phyloP scores from a whole-genome alignment of 495 filamentous ascomycete species.

The Bryoglossum gracile region DNA sequence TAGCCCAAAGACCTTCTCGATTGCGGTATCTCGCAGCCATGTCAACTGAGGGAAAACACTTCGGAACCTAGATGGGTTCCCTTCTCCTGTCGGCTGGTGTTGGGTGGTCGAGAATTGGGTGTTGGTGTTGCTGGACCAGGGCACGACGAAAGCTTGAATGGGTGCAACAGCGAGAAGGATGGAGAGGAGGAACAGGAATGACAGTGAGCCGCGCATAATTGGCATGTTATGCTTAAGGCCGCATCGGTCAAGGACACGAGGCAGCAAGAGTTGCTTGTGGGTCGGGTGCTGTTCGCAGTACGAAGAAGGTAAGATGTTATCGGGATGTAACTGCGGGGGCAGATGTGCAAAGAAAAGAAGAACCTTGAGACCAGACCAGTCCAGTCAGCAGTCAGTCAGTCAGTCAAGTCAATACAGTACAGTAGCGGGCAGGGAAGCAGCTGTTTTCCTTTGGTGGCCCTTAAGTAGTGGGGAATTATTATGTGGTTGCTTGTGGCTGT shows the following conservation, averaged over 20 bases:
- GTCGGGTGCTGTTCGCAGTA: not conserved
- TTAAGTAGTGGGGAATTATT: too few species aligned
- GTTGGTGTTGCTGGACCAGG: conserved; percentile 17
- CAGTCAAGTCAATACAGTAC: not conserved
- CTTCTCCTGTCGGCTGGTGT: not conserved
- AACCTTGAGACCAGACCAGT: not conserved
- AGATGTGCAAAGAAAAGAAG: not conserved
- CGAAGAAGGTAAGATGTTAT: not conserved
- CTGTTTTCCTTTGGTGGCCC: too few species aligned
- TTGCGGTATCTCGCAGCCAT: conserved; percentile 56
- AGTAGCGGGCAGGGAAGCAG: not conserved
- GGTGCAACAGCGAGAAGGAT: conserved; percentile 5
- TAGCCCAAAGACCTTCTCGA: conserved; percentile 56
- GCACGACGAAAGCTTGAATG: conserved; percentile 22
- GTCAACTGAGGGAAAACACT: conserved; percentile 36
- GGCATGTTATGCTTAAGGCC: conserved; percentile 16
- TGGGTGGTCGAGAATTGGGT: conserved; percentile 6
- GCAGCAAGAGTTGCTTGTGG: not conserved
- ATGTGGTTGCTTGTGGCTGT: too few species aligned
- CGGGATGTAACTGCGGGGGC: not conserved
- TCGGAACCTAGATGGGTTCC: conserved; percentile 4
- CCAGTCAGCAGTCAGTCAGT: not conserved
- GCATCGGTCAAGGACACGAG: conserved; percentile 4
- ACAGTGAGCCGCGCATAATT: not conserved
- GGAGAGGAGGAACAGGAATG: conserved; percentile 9